These are phyloP conservation scores for Penicillium paxilli DNA, from an alignment of 495 filamentous ascomycete species.

Conservation along the genomic window DNA sequence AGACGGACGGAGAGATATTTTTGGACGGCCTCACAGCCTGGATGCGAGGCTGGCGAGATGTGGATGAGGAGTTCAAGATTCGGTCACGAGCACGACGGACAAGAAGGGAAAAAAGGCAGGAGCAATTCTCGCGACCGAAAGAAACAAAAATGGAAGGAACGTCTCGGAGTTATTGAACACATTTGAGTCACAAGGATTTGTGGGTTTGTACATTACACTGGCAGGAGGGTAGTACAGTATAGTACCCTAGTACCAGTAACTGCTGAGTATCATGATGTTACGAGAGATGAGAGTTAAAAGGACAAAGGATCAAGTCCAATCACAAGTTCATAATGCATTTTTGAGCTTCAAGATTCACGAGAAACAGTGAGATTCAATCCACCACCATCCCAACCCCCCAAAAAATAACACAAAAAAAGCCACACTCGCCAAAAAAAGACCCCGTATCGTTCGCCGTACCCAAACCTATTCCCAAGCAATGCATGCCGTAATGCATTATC, in stretches of 20 bases:
- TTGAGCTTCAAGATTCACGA: conserved; percentile 7
- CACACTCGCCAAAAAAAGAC: conserved; percentile 29
- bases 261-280: neutral
- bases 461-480: conserved; percentile 26
- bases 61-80: conserved; percentile 35
- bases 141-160: neutral
- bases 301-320: neutral
- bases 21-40: conserved; percentile 40
- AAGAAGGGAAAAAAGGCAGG: conserved; percentile 25
- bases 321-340: conserved; percentile 12
- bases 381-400: conserved; percentile 10
- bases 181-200: neutral
- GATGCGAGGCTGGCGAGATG: conserved; percentile 45
- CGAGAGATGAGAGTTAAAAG: neutral
- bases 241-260: neutral
- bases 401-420: conserved; percentile 20
- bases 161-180: neutral
- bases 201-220: too few relatives aligned
- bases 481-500: conserved; percentile 39
- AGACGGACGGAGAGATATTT: conserved; percentile 27
- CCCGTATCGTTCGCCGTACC: conserved; percentile 31
- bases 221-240: neutral
- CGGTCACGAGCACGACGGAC: conserved; percentile 24
- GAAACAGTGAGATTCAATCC: conserved; percentile 4
- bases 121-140: neutral